Evolutionary conservation across 768 basidiomycete species (phyloP).

Genomic region (Austroboletus eburneus): DNA sequence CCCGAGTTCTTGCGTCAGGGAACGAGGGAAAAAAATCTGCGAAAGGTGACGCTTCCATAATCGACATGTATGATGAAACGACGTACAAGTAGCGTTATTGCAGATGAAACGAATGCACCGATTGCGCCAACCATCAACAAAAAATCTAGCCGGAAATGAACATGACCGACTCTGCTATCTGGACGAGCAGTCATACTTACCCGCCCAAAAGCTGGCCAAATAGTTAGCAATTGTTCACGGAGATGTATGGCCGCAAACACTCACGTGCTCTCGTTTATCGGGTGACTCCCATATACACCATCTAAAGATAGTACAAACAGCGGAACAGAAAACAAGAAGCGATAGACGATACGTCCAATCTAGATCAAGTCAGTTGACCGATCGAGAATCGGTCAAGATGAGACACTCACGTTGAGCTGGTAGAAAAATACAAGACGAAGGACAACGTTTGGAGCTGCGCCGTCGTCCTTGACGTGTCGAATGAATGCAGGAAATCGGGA

Average conservation of each 20-base stretch:
- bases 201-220: conserved; percentile 51
- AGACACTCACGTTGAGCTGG: conserved; percentile 63
- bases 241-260: conserved; percentile 26
- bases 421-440: conserved; percentile 72
- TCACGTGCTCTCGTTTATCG: conserved; percentile 53
- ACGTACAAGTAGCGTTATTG: conserved; percentile 72
- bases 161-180: neutral
- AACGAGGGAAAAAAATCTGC: conserved; percentile 78
- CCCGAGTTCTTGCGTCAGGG: conserved; percentile 59
- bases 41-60: neutral
- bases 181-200: conserved; percentile 32
- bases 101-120: conserved; percentile 75
- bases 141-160: conserved; percentile 49
- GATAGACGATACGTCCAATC: conserved; percentile 69
- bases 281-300: conserved; percentile 47
- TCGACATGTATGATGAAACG: neutral
- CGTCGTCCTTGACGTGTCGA: conserved; percentile 62
- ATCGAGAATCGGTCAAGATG: neutral
- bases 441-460: conserved; percentile 72
- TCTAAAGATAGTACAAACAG: conserved; percentile 65
- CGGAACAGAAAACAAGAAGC: conserved; percentile 70
- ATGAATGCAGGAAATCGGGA: conserved; percentile 69
- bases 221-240: neutral
- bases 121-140: conserved; percentile 67
- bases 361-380: conserved; percentile 22